Evolutionary conservation across 176 grass and related monocot species (phyloP), one percentile per base, ranked within the genome.

Genomic region (Zea luxurians): DNA sequence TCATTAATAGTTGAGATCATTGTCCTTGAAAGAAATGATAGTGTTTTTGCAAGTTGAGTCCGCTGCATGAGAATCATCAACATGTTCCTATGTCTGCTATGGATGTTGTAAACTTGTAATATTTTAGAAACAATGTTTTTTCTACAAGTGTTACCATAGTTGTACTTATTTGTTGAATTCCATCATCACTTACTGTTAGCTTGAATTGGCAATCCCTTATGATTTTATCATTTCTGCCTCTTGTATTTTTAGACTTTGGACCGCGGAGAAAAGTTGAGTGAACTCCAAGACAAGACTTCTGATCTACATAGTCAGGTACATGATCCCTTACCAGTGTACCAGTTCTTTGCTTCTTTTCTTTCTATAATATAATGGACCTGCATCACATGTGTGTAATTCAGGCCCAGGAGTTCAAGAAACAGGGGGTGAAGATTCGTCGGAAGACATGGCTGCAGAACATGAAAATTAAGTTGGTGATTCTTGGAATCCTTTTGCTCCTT

Each of bases 381-480:
- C 2, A 8, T 61, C 10, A 45, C 46, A 17, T 73, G 12, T 86
- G 68, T 73, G 27, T 73, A 66, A 83, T 79, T 80, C 45, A 97
- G 91, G 94, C 94, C 11, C 94, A 97, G 77, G 91, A 91, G 21
- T 97, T 97, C 85, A 93, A 86, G 79, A 97, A 91, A 73, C 89
- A 92, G 72, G 91, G 91, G 27, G 84, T 86, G 10, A 91, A 91
- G 68, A 82, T 97, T 41, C 91, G 94, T 3, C 91, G 82, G 81
- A 97, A 91, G 78, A 92, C 92, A 84, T 97, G 94, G 94, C 80
- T 91, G 59, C 91, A 93, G 71, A 91, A 91, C 82, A 93, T 90
- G 94, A 97, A 97, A 63, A 88, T 97, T 47, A 97, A 97, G 68
- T 79, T 97, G 76, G 89, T 84, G 48, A 73, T 93, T 83, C 91